Evolutionary conservation across 495 filamentous ascomycete genomes (phyloP).

Genomic region (Aspergillus nidulans): DNA sequence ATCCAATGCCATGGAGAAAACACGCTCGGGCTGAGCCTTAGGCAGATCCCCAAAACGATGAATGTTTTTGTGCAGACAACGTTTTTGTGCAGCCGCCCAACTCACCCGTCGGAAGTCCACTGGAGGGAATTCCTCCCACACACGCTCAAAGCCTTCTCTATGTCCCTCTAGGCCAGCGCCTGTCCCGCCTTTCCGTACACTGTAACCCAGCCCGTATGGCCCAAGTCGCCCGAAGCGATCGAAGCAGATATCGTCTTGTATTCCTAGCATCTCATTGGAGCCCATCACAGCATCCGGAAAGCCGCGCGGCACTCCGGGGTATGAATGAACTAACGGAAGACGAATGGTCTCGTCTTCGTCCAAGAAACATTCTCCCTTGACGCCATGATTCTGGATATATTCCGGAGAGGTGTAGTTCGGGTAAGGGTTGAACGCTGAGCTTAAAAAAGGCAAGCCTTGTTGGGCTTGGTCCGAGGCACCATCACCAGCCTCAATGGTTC

Average conservation of each 20-base stretch:
- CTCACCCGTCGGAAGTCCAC: conserved; percentile 69
- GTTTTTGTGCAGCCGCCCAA: conserved; percentile 71
- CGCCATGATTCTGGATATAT: conserved; percentile 56
- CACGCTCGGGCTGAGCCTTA: conserved; percentile 38
- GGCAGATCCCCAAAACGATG: conserved; percentile 58
- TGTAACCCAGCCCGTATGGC: conserved; percentile 87
- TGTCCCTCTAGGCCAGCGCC: conserved; percentile 80
- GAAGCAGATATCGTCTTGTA: conserved; percentile 88
- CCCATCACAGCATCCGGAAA: conserved; percentile 82
- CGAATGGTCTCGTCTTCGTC: conserved; percentile 56
- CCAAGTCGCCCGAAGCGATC: conserved; percentile 86
- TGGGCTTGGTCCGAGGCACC: conserved; percentile 2
- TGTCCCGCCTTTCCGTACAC: conserved; percentile 65
- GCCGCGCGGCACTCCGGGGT: conserved; percentile 67
- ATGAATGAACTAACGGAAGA: conserved; percentile 65
- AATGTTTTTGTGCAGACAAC: conserved; percentile 65
- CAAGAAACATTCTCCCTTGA: conserved; percentile 72
- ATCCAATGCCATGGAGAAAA: conserved; percentile 43
- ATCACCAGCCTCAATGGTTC: conserved; percentile 18
- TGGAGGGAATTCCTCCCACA: conserved; percentile 64
- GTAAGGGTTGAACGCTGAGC: conserved; percentile 62
- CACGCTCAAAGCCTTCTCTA: conserved; percentile 63
- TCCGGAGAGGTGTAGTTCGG: conserved; percentile 58
- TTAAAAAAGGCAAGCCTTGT: conserved; percentile 29
- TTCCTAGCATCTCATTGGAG: conserved; percentile 71